Base-by-base conservation (phyloP, 208 protist species). In the Trichomonas vaginalis region DNA sequence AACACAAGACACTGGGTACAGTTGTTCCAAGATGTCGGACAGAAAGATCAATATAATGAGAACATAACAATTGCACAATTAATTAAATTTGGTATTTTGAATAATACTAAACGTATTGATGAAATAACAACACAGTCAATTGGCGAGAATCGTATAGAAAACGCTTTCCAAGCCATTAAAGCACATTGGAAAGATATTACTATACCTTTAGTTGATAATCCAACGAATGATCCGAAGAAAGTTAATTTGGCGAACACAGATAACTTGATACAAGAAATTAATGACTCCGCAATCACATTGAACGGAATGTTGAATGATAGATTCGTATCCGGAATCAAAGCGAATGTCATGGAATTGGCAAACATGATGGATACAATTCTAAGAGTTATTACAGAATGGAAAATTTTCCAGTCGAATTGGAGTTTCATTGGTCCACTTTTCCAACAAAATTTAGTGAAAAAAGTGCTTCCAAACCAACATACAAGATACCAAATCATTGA, bases 331-430 rank as follows among this genome's bases (percentile, higher is more conserved):
- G 86, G 45, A 48, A 92, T 92, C 17, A 8, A 51, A 48, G 39
- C 4, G 2, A 17, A 92, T 48, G 45, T 92, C 17, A 39, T 92
- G 17, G n/a, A 92, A 10, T 39, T 92, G 21, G 14, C n/a, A n/a
- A 35, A 48, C 8, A 27, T 45, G 14, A 51, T 92, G 45, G 86
- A 48, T 39, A 23, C 14, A 40, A 48, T 56, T 6, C 9, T 39
- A 9, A 92, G 46, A 51, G 37, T 92, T 39, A 48, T 92, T 17
- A 45, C 42, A 45, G n/a, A 48, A 39, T 92, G 86, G 86, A 35
- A 92, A 47, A 92, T 51, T 39, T 92, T 92, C n/a, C 86, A 92
- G 46, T 35, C 17, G 17, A 92, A 92, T 51, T 92, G 86, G 86
- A 37, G 6, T 3, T 35, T 40, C 17, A 17, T 92, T 12, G 35